These are phyloP conservation scores for Acephala macrosclerotiorum DNA, from an alignment of 2,329 filamentous ascomycete species.

Conservation along the genomic window DNA sequence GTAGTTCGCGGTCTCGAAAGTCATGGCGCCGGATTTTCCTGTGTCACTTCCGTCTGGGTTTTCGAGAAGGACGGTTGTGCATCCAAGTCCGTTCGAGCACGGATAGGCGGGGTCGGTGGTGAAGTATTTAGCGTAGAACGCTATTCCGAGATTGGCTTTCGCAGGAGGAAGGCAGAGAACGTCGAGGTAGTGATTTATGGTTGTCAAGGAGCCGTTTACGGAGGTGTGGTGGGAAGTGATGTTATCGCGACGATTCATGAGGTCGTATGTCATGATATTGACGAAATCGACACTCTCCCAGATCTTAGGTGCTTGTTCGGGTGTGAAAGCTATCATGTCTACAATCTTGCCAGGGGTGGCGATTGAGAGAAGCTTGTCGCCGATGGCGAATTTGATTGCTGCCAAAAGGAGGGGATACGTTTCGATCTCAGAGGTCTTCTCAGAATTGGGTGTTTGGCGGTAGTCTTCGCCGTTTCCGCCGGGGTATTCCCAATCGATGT, in stretches of 20 bases:
- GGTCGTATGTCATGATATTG: slow-evolving; percentile 75
- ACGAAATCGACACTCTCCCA: slow-evolving; percentile 67
- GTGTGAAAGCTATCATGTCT: slow-evolving; percentile 74
- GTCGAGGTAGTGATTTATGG: slow-evolving; percentile 66
- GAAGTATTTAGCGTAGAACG: slow-evolving; percentile 74
- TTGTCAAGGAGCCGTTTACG: slow-evolving; percentile 59
- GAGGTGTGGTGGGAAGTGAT: slow-evolving; percentile 70
- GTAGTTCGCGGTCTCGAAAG: slow-evolving; percentile 27
- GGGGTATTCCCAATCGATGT: slow-evolving; percentile 42
- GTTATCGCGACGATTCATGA: slow-evolving; percentile 73
- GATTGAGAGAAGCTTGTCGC: slow-evolving; percentile 68
- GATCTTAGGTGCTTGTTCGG: slow-evolving; percentile 64
- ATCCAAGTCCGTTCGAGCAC: slow-evolving; percentile 56
- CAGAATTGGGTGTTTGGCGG: slow-evolving; percentile 66
- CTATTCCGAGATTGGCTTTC: slow-evolving; percentile 69
- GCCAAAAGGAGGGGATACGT: slow-evolving; percentile 68
- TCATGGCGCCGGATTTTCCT: slow-evolving; percentile 44
- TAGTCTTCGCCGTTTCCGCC: slow-evolving; percentile 77
- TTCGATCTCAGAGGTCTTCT: slow-evolving; percentile 67
- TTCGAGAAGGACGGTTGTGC: slow-evolving; percentile 63
- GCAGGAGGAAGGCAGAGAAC: slow-evolving; percentile 50
- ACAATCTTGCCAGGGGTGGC: slow-evolving; percentile 69
- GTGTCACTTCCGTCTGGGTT: slow-evolving; percentile 62
- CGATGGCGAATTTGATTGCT: slow-evolving; percentile 64
- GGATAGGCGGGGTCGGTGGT: slow-evolving; percentile 51